Conservation (phyloP, 805 yeast genomes). For the Cyberlindnera nakhonratchasimensis region DNA sequence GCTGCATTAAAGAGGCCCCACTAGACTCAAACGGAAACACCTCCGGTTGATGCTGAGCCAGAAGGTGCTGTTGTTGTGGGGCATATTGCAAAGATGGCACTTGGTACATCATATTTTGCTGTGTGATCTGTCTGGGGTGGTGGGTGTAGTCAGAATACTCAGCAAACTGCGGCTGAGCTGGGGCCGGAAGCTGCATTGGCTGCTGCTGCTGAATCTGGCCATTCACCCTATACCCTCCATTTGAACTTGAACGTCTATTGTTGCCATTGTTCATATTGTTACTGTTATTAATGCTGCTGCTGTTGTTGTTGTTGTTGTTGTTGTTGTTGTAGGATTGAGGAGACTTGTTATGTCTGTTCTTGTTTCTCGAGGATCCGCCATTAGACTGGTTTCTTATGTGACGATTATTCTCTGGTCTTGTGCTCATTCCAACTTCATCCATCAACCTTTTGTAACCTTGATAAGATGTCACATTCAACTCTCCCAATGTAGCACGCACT, state of each 20-base stretch:
- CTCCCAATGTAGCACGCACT: constrained; percentile 60
- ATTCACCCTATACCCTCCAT: constrained; percentile 8
- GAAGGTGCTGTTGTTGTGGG: constrained; percentile 1
- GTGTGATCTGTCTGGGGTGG: constrained; percentile 1
- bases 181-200: constrained; percentile 5
- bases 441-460: constrained; percentile 82
- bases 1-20: too few relatives aligned
- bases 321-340: constrained; percentile 12
- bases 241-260: constrained; percentile 14
- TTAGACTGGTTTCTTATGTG: constrained; percentile 27
- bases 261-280: background rate
- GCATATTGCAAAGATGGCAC: too few relatives aligned
- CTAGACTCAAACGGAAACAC: constrained; percentile 10
- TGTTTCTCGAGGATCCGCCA: constrained; percentile 18
- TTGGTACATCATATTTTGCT: too few relatives aligned
- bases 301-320: background rate
- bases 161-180: constrained; percentile 12
- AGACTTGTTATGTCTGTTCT: constrained; percentile 20
- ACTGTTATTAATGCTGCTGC: background rate
- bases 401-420: constrained; percentile 18
- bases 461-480: constrained; percentile 48
- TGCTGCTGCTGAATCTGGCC: constrained; percentile 6
- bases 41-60: constrained; percentile 7
- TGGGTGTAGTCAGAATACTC: constrained; percentile 7
- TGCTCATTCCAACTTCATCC: constrained; percentile 81